Percentiles rank a stretch among this genome's conserved stretches.
Conservation (phyloP, 1,139 yeast genomes). For the Ogataea hybrid region DNA sequence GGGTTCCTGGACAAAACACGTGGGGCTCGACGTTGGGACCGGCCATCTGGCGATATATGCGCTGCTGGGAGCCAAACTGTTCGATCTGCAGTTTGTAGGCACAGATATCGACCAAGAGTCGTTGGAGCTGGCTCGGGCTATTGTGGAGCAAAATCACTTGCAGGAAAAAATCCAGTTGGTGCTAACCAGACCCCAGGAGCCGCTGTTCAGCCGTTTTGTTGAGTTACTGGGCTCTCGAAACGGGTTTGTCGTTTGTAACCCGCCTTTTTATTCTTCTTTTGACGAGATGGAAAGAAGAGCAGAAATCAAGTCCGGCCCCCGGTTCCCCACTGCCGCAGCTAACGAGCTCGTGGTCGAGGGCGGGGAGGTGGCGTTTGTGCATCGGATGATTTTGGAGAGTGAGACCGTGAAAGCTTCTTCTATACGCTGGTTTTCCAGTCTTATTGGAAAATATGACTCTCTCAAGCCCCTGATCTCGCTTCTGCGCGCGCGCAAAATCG, state of each 20-base stretch:
- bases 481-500: constrained; percentile 20
- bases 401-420: neutral
- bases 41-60: constrained; percentile 44
- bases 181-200: constrained; percentile 8
- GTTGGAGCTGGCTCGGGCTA: constrained; percentile 26
- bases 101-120: constrained; percentile 38
- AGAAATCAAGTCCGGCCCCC: constrained; percentile 12
- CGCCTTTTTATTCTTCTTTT: constrained; percentile 41
- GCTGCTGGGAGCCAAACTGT: constrained; percentile 30
- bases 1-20: neutral
- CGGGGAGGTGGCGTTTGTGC: constrained; percentile 41
- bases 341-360: constrained; percentile 39
- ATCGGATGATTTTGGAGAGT: constrained; percentile 35
- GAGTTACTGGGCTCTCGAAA: neutral
- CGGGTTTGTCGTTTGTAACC: constrained; percentile 41
- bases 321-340: constrained; percentile 26
- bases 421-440: constrained; percentile 38
- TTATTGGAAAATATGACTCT: constrained; percentile 38
- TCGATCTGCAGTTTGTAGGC: constrained; percentile 29
- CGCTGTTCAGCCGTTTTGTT: constrained; percentile 8
- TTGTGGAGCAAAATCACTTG: constrained; percentile 27
- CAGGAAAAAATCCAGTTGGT: constrained; percentile 12
- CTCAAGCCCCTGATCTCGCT: constrained; percentile 24
- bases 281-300: constrained; percentile 32
- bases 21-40: constrained; percentile 37